Conservation (phyloP, 2,329 filamentous ascomycete genomes). For the Sarocladiaceae sp. region DNA sequence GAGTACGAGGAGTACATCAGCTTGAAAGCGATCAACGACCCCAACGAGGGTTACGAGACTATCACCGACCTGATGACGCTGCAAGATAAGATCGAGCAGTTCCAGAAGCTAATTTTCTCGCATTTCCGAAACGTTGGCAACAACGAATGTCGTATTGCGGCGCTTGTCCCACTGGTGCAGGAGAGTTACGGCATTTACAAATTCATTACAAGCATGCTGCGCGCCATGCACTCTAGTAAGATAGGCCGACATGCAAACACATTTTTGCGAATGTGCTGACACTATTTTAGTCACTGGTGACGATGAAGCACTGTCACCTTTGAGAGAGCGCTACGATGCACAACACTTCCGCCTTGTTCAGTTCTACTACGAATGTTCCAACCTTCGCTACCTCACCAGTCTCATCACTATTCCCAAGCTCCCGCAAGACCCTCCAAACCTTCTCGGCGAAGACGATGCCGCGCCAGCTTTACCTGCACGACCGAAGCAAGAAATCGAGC, state of each 20-base stretch:
- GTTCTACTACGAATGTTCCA: slow-evolving; percentile 99
- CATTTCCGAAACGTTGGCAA: slow-evolving; percentile 89
- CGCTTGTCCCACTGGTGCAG: slow-evolving; percentile 87
- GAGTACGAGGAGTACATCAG: slow-evolving; percentile 99
- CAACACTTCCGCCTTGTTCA: slow-evolving; percentile 95
- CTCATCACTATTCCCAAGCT: slow-evolving; percentile 95
- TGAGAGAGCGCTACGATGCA: slow-evolving; percentile 85
- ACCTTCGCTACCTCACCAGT: slow-evolving; percentile 91
- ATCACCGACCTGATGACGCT: slow-evolving; percentile 95
- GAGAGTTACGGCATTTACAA: slow-evolving; percentile 99
- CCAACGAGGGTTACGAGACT: slow-evolving; percentile 95
- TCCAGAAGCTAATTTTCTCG: slow-evolving; percentile 97
- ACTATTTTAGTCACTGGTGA: slow-evolving; percentile 54
- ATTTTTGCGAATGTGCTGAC: background rate
- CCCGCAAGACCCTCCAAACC: slow-evolving; percentile 86
- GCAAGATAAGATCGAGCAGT: slow-evolving; percentile 97
- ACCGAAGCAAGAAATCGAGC: slow-evolving; percentile 70
- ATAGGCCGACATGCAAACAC: slow-evolving; percentile 13
- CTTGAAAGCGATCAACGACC: slow-evolving; percentile 96
- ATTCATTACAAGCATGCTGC: slow-evolving; percentile 98
- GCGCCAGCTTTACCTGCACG: slow-evolving; percentile 79
- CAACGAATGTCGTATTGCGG: slow-evolving; percentile 95
- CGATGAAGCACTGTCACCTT: slow-evolving; percentile 83
- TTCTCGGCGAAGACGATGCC: slow-evolving; percentile 79
- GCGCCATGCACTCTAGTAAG: slow-evolving; percentile 93